Evolutionary conservation across 2,329 filamentous ascomycete species (phyloP), one percentile per base, ranked within the genome.

Genomic region (Berkeleyomyces basicola): DNA sequence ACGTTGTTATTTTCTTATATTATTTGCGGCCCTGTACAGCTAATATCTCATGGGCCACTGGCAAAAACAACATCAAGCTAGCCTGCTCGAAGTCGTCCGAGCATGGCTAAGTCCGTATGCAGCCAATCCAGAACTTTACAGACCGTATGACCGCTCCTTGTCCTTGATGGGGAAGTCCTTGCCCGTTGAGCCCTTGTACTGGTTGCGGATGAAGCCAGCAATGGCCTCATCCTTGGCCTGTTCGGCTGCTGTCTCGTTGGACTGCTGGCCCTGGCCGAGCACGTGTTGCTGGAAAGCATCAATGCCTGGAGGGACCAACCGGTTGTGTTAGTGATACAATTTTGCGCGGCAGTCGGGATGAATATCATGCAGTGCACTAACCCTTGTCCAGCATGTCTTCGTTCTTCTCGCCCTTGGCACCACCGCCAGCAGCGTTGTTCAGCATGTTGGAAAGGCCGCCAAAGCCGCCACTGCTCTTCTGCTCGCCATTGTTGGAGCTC

Each of bases 201-300:
- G 76, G 49, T 72, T 73, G 44, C 88, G 82, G 68, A 92, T 82
- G 71, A 81, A 85, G 71, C 90, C 85, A 37, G 82, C 83, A 68
- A 91, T 88, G 71, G 86, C 77, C 73, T 89, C 85, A 71, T 93
- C 89, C 76, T 92, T 91, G 68, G 85, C 86, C 74, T 95, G 88
- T 75, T 95, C 89, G 23, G 83, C 70, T 4, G 88, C 88, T 59
- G 73, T 78, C 73, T 86, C 86, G 71, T 89, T 88, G 74, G 80
- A 76, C 75, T 93, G 88, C 57, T 80, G 70, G 16, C 88, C 88
- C 67, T 83, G 76, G 44, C 83, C 83, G 14, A 93, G 70, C 71
- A 90, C 74, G 66, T 88, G 82, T 73, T 93, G 82, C 74, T 95
- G 89, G 33, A 90, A 80, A 66, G 80, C 82, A 73, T 93, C 88